Evolutionary conservation across 371 early-diverging fungal genomes (phyloP).

Genomic region (Mucor racemosus): DNA sequence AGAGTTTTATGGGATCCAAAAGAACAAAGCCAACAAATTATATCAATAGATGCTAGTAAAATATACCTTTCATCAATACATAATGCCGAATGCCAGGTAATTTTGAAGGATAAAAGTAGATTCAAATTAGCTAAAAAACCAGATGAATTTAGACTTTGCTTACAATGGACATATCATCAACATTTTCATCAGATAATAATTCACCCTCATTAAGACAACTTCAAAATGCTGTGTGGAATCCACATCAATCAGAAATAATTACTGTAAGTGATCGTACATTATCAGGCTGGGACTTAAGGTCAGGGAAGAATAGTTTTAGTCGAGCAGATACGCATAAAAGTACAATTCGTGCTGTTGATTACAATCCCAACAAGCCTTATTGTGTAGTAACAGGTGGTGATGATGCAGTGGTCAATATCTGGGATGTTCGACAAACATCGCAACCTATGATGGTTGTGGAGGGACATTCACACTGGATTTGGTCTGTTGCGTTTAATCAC

Average conservation of each 20-base stretch:
- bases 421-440: constrained; percentile 75
- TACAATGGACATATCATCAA: constrained; percentile 23
- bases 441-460: constrained; percentile 64
- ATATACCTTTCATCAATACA: constrained; percentile 27
- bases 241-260: constrained; percentile 65
- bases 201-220: constrained; percentile 19
- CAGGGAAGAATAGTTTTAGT: constrained; percentile 46
- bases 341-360: constrained; percentile 77
- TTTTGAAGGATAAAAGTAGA: neutral
- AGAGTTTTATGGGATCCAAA: constrained; percentile 50
- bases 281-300: constrained; percentile 76
- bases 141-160: constrained; percentile 7
- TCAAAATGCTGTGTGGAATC: constrained; percentile 75
- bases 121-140: neutral
- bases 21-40: constrained; percentile 25
- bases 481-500: constrained; percentile 82
- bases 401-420: constrained; percentile 82
- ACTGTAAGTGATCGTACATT: constrained; percentile 63
- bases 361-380: constrained; percentile 85
- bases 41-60: constrained; percentile 27
- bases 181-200: constrained; percentile 12
- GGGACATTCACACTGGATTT: constrained; percentile 90
- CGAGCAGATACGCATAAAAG: constrained; percentile 67
- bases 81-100: neutral
- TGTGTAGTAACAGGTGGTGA: constrained; percentile 84